Conservation (phyloP, 192 early-diverging fungal species). For the Phlyctochytrium planicorne region DNA sequence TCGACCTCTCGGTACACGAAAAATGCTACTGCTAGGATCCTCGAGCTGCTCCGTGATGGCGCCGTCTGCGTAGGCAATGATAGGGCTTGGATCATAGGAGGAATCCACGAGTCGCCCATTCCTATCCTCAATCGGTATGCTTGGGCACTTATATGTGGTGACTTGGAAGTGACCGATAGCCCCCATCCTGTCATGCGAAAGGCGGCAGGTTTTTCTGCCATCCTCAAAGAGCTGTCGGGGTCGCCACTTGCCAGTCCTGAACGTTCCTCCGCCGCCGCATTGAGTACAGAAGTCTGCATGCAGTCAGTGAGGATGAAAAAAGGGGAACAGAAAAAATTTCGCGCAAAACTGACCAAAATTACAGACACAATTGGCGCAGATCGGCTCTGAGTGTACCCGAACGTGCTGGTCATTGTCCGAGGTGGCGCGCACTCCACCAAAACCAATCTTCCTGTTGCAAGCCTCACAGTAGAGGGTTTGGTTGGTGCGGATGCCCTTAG, state of each 20-base stretch:
- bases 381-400: not conserved
- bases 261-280: slow-evolving; percentile 45
- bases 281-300: slow-evolving; percentile 32
- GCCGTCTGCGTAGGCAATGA: not conserved
- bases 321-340: not conserved
- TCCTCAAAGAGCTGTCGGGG: slow-evolving; percentile 31
- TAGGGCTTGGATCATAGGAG: not conserved
- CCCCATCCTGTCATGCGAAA: slow-evolving; percentile 23
- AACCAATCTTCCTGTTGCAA: not conserved
- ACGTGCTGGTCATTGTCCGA: not conserved
- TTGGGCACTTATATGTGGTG: not conserved
- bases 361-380: not conserved
- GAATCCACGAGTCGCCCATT: not conserved
- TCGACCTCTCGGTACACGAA: not conserved
- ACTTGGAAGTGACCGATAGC: not conserved
- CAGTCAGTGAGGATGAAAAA: not conserved
- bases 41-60: not conserved
- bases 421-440: not conserved
- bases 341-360: not conserved
- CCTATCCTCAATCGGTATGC: not conserved
- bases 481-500: not conserved
- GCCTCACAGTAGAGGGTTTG: not conserved
- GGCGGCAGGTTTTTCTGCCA: slow-evolving; percentile 25
- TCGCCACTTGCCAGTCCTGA: slow-evolving; percentile 38
- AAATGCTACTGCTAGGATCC: not conserved